Percentiles rank a stretch among this genome's conserved stretches.
These are phyloP conservation scores for Lentinula raphanica DNA, from an alignment of 768 basidiomycete species.

Conservation along the genomic window DNA sequence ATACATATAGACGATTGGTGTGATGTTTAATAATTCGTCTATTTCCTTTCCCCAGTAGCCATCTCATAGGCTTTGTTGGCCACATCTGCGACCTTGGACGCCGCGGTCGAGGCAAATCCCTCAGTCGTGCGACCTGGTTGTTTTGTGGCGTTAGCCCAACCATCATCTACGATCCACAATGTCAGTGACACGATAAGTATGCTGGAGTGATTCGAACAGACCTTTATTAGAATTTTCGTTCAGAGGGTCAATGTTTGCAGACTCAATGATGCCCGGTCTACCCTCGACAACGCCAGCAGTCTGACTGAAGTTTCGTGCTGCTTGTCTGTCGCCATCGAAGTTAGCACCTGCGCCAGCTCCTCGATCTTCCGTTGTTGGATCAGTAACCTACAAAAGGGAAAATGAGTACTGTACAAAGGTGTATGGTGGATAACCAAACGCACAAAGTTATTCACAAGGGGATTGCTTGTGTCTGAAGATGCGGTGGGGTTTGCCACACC, in stretches of 20 bases:
- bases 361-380: slow-evolving; percentile 32
- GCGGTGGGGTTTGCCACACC: slow-evolving; percentile 41
- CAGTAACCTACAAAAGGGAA: slow-evolving; percentile 26
- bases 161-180: slow-evolving; percentile 27
- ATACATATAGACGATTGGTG: background rate
- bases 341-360: slow-evolving; percentile 37
- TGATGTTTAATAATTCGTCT: slow-evolving; percentile 10
- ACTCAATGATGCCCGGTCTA: slow-evolving; percentile 53
- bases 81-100: slow-evolving; percentile 25
- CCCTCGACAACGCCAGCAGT: slow-evolving; percentile 47
- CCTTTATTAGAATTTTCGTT: slow-evolving; percentile 39
- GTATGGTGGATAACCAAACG: slow-evolving; percentile 12
- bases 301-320: slow-evolving; percentile 32
- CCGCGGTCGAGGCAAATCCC: slow-evolving; percentile 19
- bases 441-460: slow-evolving; percentile 39
- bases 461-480: slow-evolving; percentile 29
- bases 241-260: slow-evolving; percentile 47
- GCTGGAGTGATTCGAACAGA: slow-evolving; percentile 11
- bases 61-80: slow-evolving; percentile 33
- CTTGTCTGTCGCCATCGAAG: slow-evolving; percentile 35
- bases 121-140: slow-evolving; percentile 2
- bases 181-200: background rate
- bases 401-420: background rate
- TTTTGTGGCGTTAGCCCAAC: slow-evolving; percentile 32
- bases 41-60: slow-evolving; percentile 26